Evolutionary conservation across 192 early-diverging fungal species (phyloP), one percentile per base, ranked within the genome.

Genomic region (Spizellomyces punctatus): DNA sequence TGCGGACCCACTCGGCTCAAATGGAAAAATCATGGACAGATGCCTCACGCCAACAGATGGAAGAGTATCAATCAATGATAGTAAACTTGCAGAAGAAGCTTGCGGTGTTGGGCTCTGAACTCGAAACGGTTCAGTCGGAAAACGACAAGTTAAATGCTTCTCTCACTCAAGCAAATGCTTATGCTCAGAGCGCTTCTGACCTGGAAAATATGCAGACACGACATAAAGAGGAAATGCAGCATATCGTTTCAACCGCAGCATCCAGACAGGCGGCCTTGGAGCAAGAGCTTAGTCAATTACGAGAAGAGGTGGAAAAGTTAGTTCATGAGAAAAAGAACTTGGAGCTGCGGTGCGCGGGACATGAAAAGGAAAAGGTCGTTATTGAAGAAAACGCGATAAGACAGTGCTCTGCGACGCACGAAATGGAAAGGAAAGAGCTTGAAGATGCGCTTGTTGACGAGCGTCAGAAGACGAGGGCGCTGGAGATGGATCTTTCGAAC

Each of bases 11-110:
- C n/a, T 50, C 52, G 16, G 59, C 46, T 6, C 42, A 62, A 27
- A 62, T 62, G 58, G 59, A 71, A 48, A 17, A 57, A 41, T 36
- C 27, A 55, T 62, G 69, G 69, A 7, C 59, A 14, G 21, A 62
- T n/a, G 22, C 69, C 10, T 62, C 69, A 8, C 58, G 59, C n/a
- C 69, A 63, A 50, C 69, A 71, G 22, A 62, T 60, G 69, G 56
- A 60, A 60, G 69, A 71, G 44, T 71, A 71, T 47, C 44, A 71
- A 27, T 45, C 45, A 43, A 57, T 56, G 66, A 68, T 68, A 16
- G 43, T n/a, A 6, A 56, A 52, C n/a, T 56, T 68, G 21, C 52
- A 68, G 43, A 46, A 42, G 12, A 62, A 47, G 16, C 19, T 71
- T 52, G 14, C 16, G 14, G 41, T 57, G 1, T 48, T 69, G 8